Base-by-base conservation (phyloP, 2,329 filamentous ascomycete genomes). In the Sporothrix globosa region DNA sequence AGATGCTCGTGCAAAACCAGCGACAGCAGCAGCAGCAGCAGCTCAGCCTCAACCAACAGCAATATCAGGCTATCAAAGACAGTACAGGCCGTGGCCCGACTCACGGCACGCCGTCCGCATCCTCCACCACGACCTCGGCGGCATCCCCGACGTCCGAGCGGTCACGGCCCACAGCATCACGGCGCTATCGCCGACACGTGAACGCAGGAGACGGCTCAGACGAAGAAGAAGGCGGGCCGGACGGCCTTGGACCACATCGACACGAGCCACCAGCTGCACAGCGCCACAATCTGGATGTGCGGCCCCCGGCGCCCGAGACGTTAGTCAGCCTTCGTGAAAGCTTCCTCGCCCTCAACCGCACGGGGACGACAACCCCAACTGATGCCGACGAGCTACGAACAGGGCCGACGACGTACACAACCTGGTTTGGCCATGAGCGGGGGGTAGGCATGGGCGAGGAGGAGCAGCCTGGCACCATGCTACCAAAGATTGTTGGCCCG, bases 341-440 rank as follows among this genome's bases (percentile, higher is more conserved):
- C 10, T 63, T 27, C 34, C 13, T 69, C 3, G 56, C 68, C 27
- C 4, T 63, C 24, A 21, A 21, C 13, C 30, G 14, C 11, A 63
- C 68, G 1, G 67, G 58, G 14, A 50, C 48, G 1, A 21, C 58
- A 6, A 66, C 68, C 3, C 68, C 68, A 24, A 54, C 68, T 0
- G 68, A 65, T 14, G 11, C n/a, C 3, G 58, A 44, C 24, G 48
- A 65, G 9, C 53, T 52, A 21, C 58, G 44, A 10, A 11, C 53
- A 27, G 1, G 19, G 11, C 44, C 24, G 3, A 21, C 54, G 11
- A 70, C 58, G 2, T 70, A 70, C 54, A 68, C 53, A 6, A 70
- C 69, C 3, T 72, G 68, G 70, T 68, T 70, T 53, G 70, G 70
- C 21, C 70, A 72, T 21, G 54, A 72, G 50, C 34, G 56, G 30